These are phyloP conservation scores for Sesbania bispinosa DNA, from an alignment of 306 rosid genomes.

Conservation along the genomic window DNA sequence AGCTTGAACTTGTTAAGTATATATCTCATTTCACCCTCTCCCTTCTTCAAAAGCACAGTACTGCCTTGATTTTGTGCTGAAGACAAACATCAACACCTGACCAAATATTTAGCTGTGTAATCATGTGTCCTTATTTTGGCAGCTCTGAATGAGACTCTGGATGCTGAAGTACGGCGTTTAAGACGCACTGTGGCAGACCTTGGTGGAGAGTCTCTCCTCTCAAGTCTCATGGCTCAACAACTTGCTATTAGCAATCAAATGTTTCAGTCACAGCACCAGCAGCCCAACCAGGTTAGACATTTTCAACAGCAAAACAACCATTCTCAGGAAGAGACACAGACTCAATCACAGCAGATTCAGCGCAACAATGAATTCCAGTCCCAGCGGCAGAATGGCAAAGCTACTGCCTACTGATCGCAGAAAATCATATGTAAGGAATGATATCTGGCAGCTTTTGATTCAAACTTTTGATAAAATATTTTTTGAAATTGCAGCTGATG, in stretches of 20 bases:
- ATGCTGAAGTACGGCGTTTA: constrained; percentile 67
- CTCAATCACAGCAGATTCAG: constrained; percentile 36
- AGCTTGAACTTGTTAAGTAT: background rate
- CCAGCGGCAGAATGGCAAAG: constrained; percentile 39
- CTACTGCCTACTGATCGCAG: constrained; percentile 31
- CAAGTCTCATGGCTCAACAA: constrained; percentile 54
- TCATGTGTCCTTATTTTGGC: constrained; percentile 22
- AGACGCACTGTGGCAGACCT: constrained; percentile 51
- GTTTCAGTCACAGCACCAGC: constrained; percentile 49
- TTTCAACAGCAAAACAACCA: constrained; percentile 31
- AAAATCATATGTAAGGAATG: background rate
- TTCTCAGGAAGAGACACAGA: constrained; percentile 29
- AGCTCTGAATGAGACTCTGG: constrained; percentile 80
- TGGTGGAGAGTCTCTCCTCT: constrained; percentile 53
- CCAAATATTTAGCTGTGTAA: background rate
- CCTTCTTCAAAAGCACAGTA: background rate
- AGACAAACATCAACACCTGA: background rate
- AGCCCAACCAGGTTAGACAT: constrained; percentile 39
- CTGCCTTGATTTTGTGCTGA: constrained; percentile 16
- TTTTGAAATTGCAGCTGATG: constrained; percentile 21
- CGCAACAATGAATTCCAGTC: constrained; percentile 23
- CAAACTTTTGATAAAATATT: constrained; percentile 11
- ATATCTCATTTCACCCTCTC: background rate
- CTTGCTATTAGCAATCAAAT: constrained; percentile 55
- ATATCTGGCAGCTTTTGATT: constrained; percentile 1